Conservation (phyloP, 192 early-diverging fungal species). For the Dissophora ornata region DNA sequence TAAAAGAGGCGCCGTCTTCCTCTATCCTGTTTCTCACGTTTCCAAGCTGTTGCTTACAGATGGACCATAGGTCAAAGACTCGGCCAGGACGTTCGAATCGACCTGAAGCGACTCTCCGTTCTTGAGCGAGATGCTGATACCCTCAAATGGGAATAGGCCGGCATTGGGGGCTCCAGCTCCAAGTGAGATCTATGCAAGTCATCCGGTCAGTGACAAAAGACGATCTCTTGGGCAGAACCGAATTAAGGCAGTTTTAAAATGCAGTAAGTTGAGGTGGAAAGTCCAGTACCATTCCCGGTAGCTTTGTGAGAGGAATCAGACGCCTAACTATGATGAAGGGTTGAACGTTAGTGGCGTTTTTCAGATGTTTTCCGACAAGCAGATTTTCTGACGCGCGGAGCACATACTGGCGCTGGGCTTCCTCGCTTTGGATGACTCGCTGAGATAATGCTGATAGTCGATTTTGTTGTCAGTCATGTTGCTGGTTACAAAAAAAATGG, state of each 20-base stretch:
- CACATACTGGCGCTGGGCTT: conserved; percentile 60
- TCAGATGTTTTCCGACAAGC: no score
- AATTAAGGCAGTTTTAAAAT: no score
- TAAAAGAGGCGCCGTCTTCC: no score
- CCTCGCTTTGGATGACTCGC: conserved; percentile 53
- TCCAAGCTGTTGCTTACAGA: conserved; percentile 53
- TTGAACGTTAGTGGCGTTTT: background rate
- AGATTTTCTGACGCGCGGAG: background rate
- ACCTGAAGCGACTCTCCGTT: conserved; percentile 68
- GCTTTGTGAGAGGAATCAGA: conserved; percentile 40
- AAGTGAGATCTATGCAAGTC: conserved; percentile 66
- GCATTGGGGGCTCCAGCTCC: conserved; percentile 79
- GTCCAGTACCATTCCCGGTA: conserved; percentile 63
- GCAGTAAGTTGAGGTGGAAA: no score
- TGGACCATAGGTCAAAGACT: conserved; percentile 72
- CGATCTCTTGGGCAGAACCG: no score
- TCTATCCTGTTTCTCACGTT: background rate
- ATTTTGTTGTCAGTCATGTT: conserved; percentile 22
- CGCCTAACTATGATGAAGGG: conserved; percentile 32
- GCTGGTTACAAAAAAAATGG: background rate
- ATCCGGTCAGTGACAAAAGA: background rate
- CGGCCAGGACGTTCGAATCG: conserved; percentile 61
- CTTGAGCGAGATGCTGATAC: conserved; percentile 65
- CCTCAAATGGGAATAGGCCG: conserved; percentile 71
- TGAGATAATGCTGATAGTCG: conserved; percentile 57